These are phyloP conservation scores for Aspergillus latus DNA, from an alignment of 2,329 filamentous ascomycete genomes.

Conservation along the genomic window DNA sequence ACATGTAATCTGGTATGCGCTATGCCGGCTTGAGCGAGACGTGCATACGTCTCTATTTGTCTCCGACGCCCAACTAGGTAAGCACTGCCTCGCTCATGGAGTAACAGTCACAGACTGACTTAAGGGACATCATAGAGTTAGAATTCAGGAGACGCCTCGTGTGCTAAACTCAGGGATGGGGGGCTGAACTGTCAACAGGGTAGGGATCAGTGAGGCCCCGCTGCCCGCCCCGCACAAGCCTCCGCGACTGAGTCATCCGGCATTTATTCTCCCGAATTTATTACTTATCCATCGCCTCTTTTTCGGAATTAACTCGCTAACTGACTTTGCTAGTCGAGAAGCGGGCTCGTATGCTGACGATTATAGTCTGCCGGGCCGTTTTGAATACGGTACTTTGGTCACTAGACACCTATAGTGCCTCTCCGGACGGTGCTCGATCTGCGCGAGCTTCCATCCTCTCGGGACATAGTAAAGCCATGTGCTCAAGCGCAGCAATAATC, in stretches of 20 bases:
- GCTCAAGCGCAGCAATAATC: not conserved
- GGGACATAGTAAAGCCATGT: not conserved
- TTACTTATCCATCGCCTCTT: not conserved
- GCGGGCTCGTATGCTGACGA: not conserved
- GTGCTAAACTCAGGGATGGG: too few relatives aligned
- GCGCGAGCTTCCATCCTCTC: not conserved
- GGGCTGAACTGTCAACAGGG: not conserved
- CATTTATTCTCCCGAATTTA: too few relatives aligned
- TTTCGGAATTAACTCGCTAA: not conserved
- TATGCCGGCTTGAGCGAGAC: not conserved
- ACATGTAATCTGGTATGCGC: not conserved
- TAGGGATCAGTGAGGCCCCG: not conserved
- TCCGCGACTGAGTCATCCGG: not conserved
- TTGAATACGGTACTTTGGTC: not conserved
- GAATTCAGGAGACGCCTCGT: too few relatives aligned
- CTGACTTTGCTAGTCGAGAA: slow-evolving; percentile 2
- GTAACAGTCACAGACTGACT: too few relatives aligned
- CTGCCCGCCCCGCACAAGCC: slow-evolving; percentile 10
- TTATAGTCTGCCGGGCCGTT: not conserved
- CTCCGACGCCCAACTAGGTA: not conserved
- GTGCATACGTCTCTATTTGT: not conserved
- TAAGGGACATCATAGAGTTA: too few relatives aligned
- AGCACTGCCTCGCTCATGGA: not conserved
- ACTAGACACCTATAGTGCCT: not conserved
- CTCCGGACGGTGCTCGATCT: not conserved